Evolutionary conservation across 2,329 filamentous ascomycete genomes (phyloP), one percentile per base, ranked within the genome.

Genomic region (Aspergillus felis): DNA sequence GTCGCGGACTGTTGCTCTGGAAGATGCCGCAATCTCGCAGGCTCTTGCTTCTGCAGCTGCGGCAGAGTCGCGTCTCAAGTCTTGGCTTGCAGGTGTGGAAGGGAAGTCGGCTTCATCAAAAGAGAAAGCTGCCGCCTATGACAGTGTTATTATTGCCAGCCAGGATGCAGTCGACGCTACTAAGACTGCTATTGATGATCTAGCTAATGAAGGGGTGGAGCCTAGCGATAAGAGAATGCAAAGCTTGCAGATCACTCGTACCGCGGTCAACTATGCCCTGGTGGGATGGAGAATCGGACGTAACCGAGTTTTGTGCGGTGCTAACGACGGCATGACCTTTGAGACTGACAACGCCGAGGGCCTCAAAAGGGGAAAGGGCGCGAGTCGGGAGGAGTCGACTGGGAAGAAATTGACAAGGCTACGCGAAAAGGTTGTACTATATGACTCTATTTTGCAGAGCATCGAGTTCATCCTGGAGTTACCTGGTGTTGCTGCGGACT

Each of bases 151-250:
- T 27, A 91, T 89, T 64, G 87, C 92, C 24, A 94, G 91, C 64
- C 94, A 97, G 74, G 93, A 99, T 71, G 91, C 91, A 3, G 91
- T 93, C 22, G 94, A 99, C 75, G 91, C 92, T 4, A 94, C 92
- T 0, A 95, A 96, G 74, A 87, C 89, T 66, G 92, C 92, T 10
- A 96, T 97, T 58, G 93, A 97, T 63, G 94, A 97, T 72, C 80
- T 97, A 57, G 84, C 85, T 52, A 87, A 84, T 58, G 94, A 99
- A 71, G 90, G 91, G 1, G 85, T 96, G 14, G 84, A 90, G 24
- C 90, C 91, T 71, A 87, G 91, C 56, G 93, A 99, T 69, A 78
- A 85, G 38, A 86, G 91, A 57, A 92, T 99, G 87, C 94, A 99
- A 76, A 87, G 92, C 66, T 79, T 99, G 49, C 92, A 96, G 64